These are phyloP conservation scores for Chrysoporthe puriensis DNA, from an alignment of 2,329 filamentous ascomycete genomes.

Conservation along the genomic window DNA sequence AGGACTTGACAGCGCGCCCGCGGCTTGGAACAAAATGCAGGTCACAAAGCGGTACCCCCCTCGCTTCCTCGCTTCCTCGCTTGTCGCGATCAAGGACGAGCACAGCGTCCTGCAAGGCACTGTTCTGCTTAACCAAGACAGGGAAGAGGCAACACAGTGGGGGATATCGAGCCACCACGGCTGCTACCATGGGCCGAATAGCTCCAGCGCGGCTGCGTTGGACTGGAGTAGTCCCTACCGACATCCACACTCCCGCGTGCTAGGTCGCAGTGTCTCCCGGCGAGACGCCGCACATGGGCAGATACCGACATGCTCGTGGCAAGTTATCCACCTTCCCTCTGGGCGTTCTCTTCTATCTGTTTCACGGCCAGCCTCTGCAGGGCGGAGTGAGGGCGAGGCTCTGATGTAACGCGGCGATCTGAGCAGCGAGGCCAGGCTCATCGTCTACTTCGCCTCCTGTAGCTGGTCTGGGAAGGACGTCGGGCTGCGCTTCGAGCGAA, in stretches of 20 bases:
- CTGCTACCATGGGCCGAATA: not conserved
- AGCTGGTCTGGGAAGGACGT: conserved; percentile 13
- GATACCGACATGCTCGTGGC: conserved; percentile 9
- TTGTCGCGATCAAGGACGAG: not conserved
- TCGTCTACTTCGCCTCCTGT: conserved; percentile 5
- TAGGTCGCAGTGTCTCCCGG: not conserved
- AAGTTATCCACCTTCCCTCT: not conserved
- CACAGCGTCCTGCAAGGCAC: not conserved
- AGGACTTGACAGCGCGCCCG: not conserved
- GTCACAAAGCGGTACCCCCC: not conserved
- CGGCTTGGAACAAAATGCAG: not conserved
- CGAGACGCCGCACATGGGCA: not conserved
- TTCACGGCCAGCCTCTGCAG: not conserved
- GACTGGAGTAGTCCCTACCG: not conserved
- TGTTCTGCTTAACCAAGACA: conserved; percentile 2
- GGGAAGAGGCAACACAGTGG: conserved; percentile 7
- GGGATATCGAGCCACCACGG: conserved; percentile 5
- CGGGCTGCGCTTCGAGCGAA: conserved; percentile 1
- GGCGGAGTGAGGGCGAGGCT: not conserved
- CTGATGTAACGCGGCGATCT: not conserved
- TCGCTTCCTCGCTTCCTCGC: not conserved
- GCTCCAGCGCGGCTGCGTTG: not conserved
- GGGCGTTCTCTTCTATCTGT: not conserved
- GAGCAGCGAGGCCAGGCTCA: not conserved
- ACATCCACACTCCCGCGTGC: not conserved